phyloP scores from a whole-genome alignment of 2,329 filamentous ascomycete species.

The Talaromyces sp. region DNA sequence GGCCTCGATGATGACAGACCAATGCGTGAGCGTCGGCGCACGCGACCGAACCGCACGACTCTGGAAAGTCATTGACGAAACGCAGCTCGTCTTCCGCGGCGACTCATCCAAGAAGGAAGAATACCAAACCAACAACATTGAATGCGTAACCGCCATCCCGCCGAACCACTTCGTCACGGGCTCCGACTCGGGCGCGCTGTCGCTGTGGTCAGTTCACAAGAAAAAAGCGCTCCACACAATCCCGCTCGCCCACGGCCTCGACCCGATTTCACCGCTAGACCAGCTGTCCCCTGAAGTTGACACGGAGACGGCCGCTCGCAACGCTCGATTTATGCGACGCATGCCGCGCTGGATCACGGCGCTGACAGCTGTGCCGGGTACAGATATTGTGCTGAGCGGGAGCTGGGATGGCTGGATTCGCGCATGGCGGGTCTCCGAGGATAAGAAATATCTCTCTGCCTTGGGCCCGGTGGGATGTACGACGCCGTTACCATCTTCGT shows the following conservation, averaged over 20 bases:
- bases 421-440: slow-evolving; percentile 76
- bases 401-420: slow-evolving; percentile 91
- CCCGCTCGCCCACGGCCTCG: slow-evolving; percentile 76
- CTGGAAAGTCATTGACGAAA: slow-evolving; percentile 96
- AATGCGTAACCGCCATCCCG: slow-evolving; percentile 86
- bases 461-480: slow-evolving; percentile 58
- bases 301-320: slow-evolving; percentile 44
- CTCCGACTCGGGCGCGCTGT: slow-evolving; percentile 80
- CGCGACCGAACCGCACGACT: slow-evolving; percentile 84
- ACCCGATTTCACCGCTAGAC: slow-evolving; percentile 61
- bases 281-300: slow-evolving; percentile 70
- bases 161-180: slow-evolving; percentile 88
- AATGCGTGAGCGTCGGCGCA: slow-evolving; percentile 84
- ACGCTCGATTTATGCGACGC: slow-evolving; percentile 46
- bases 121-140: slow-evolving; percentile 75
- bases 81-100: slow-evolving; percentile 89
- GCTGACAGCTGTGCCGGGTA: slow-evolving; percentile 77
- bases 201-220: slow-evolving; percentile 83
- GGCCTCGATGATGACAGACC: slow-evolving; percentile 74
- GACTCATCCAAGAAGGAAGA: slow-evolving; percentile 49
- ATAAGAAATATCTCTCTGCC: slow-evolving; percentile 71
- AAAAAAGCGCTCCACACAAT: slow-evolving; percentile 88
- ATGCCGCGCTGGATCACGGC: slow-evolving; percentile 86
- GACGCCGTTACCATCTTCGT: slow-evolving; percentile 18
- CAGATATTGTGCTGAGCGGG: slow-evolving; percentile 81